Base-by-base conservation (phyloP, 1,139 yeast species). In the Groenewaldozyma sp. region DNA sequence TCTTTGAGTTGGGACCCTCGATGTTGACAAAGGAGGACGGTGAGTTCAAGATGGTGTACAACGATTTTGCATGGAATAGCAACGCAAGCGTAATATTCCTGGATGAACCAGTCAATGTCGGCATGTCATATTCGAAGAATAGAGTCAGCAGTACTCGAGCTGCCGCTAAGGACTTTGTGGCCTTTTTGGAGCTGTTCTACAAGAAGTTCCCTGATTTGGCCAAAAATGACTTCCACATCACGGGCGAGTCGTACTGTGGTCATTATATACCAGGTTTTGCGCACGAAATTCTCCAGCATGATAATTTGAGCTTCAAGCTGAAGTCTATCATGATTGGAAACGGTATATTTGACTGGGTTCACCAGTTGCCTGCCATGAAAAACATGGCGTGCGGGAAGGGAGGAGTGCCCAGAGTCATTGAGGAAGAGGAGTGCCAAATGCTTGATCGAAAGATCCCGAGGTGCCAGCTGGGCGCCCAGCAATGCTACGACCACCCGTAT, bases 371-470 rank as follows among this genome's bases (percentile, higher is more conserved):
- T 52, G 78, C 78, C 62, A 91, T 86, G 64, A 82, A 83, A 66
- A 94, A 94, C 62, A 91, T 91, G 98, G 97, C 96, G 7, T 91
- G 98, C 64, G 95, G 96, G 50, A 69, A 76, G 55, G 95, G 95
- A 56, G 97, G 95, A 36, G 82, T 78, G 51, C 81, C 82, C 31
- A 70, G 94, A 9, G 94, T 87, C 7, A 68, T 91, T 53, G 68
- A 73, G 28, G 83, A 80, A 37, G 88, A 81, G 47, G 80, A 82
- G 60, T 91, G 98, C 68, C 73, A 77, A 41, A 67, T 70, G 38
- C 84, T 88, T 95, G 66, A 72, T 42, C 73, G 70, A 43, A 66
- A 80, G 31, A 69, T 82, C 56, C 94, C 88, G 48, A 78, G 94
- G 62, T 91, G 98, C 69, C 67, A 78, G 53, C 67, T 78, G 10